phyloP scores from a whole-genome alignment of 2,329 filamentous ascomycete species.

The Periconia macrospinosa region DNA sequence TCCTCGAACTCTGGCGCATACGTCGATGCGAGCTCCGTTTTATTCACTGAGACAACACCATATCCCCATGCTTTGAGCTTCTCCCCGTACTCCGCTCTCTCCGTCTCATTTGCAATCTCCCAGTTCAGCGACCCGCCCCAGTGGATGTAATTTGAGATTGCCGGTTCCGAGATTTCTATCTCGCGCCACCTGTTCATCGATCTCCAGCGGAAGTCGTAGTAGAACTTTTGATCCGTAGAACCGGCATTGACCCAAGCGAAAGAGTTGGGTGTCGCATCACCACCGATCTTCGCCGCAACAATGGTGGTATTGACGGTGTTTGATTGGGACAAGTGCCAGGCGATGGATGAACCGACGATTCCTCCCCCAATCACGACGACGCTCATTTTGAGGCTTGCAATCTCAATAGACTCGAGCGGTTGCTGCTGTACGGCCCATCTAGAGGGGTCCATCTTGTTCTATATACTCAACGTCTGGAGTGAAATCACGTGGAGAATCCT shows the following conservation, averaged over 20 bases:
- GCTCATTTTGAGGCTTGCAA: neutral
- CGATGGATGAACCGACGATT: slow-evolving; percentile 7
- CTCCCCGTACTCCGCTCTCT: slow-evolving; percentile 4
- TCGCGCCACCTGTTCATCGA: slow-evolving; percentile 7
- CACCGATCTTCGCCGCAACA: slow-evolving; percentile 4
- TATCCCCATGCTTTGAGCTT: slow-evolving; percentile 3
- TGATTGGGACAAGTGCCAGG: slow-evolving; percentile 7
- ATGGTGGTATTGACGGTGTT: slow-evolving; percentile 4
- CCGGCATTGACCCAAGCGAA: slow-evolving; percentile 10
- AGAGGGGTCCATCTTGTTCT: neutral
- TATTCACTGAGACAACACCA: slow-evolving; percentile 3
- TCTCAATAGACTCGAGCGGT: neutral
- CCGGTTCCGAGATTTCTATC: slow-evolving; percentile 1
- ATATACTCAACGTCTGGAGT: neutral
- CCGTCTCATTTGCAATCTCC: slow-evolving; percentile 2
- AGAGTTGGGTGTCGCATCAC: slow-evolving; percentile 7
- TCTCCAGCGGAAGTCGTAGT: slow-evolving; percentile 6
- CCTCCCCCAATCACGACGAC: slow-evolving; percentile 9
- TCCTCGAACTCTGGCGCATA: slow-evolving; percentile 3
- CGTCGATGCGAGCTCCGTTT: slow-evolving; percentile 2
- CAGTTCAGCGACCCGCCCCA: slow-evolving; percentile 6
- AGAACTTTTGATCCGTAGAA: slow-evolving; percentile 1
- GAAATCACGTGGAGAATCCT: neutral
- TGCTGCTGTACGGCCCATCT: neutral
- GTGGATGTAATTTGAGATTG: slow-evolving; percentile 1